Evolutionary conservation across 768 basidiomycete species (phyloP), one percentile per base, ranked within the genome.

Genomic region (Neoboletus brunneissimus): DNA sequence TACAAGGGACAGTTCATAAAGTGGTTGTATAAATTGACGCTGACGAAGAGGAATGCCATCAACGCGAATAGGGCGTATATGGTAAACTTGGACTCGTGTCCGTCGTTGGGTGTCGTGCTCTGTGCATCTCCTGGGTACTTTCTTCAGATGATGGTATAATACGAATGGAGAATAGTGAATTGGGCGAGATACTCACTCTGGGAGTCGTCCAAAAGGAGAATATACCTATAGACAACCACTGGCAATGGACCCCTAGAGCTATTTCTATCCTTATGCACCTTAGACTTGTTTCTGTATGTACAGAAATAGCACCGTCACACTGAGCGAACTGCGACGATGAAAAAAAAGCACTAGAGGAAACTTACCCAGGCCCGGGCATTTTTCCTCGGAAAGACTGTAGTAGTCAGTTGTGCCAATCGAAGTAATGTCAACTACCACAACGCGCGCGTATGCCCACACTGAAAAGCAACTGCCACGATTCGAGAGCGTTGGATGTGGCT

Each of bases 1-100:
- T 57, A 64, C 23, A 57, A 16, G 0, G 63, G 62, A 18, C 58
- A 64, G 31, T 47, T 38, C 16, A 1, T 1, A 31, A 61, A 48
- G 41, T 64, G 63, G 27, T 51, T 15, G 47, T 1, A n/a, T 27
- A 62, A 22, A 43, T 15, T 54, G 42, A 5, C 35, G 23, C 9
- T 2, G 35, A 42, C 4, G 15, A 66, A 48, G 25, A 41, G 12
- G 8, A 43, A 1, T 18, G 9, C 43, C 3, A 41, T 2, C 1
- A 22, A 23, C 0, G 3, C 32, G 41, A 45, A 5, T 0, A 54
- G 12, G 27, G 35, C 2, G 6, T 4, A 49, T 11, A 25, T 0
- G 22, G 47, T 25, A 6, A 25, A 27, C 27, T 27, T 27, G 27
- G 5, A 27, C n/a, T n/a, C n/a, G n/a, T n/a, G n/a, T 6, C 27